These are phyloP conservation scores for Xylariaceae sp. DNA, from an alignment of 2,329 filamentous ascomycete species.

Conservation along the genomic window DNA sequence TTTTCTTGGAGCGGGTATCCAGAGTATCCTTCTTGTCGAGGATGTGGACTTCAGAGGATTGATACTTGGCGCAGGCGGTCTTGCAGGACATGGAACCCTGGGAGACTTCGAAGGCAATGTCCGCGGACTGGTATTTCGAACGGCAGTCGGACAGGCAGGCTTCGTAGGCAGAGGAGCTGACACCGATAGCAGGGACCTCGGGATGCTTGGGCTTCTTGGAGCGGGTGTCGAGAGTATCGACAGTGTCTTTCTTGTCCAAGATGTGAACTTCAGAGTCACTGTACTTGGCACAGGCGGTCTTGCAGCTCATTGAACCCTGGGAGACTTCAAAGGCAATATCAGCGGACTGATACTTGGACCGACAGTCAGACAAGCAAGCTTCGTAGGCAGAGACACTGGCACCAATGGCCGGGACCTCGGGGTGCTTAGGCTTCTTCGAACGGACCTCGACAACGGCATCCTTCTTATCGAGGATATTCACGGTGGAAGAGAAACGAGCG, in stretches of 20 bases:
- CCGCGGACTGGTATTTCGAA: background rate
- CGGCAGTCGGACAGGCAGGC: conserved; percentile 5
- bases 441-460: background rate
- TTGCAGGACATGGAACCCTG: background rate
- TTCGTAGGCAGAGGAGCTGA: background rate
- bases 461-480: background rate
- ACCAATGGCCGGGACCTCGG: background rate
- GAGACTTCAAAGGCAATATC: background rate
- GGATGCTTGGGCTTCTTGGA: background rate
- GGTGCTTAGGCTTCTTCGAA: background rate
- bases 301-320: background rate
- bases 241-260: background rate
- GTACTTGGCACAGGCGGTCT: conserved; percentile 1
- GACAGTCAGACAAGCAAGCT: conserved; percentile 7
- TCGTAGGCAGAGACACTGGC: background rate
- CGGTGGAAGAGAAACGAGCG: background rate
- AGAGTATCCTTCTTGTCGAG: conserved; percentile 4
- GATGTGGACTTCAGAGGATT: background rate
- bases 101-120: background rate
- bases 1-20: background rate
- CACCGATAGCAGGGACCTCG: background rate
- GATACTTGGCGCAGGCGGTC: background rate
- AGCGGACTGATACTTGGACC: background rate
- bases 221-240: background rate
- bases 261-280: background rate